phyloP scores from a whole-genome alignment of 73 alveolate genomes.

The Paramecium caudatum region DNA sequence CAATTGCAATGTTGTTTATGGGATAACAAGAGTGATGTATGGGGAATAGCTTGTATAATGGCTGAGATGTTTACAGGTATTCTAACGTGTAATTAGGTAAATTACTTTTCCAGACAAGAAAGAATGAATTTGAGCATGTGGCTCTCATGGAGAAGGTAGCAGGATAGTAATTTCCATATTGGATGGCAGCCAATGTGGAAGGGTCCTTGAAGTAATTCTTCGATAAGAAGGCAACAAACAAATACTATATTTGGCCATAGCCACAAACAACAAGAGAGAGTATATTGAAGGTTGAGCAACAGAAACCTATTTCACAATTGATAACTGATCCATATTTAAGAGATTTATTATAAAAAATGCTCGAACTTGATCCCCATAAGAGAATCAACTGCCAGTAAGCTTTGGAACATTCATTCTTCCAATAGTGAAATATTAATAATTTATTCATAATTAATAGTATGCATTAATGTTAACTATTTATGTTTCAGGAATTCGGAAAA shows the following conservation, averaged over 20 bases:
- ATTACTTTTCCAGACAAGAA: slow-evolving; percentile 92
- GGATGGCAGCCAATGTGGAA: slow-evolving; percentile 88
- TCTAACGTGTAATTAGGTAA: slow-evolving; percentile 45
- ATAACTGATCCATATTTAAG: slow-evolving; percentile 78
- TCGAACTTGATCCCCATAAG: slow-evolving; percentile 84
- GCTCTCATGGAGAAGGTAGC: slow-evolving; percentile 94
- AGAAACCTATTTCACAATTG: slow-evolving; percentile 26
- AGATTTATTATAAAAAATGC: slow-evolving; percentile 78
- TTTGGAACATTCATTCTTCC: slow-evolving; percentile 82
- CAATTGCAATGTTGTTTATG: slow-evolving; percentile 85
- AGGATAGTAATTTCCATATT: slow-evolving; percentile 88
- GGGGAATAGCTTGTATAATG: slow-evolving; percentile 97
- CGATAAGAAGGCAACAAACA: background rate
- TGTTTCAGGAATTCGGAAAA: slow-evolving; percentile 33
- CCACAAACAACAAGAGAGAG: slow-evolving; percentile 35
- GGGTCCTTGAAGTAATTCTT: background rate
- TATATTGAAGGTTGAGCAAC: slow-evolving; percentile 31
- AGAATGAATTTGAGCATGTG: slow-evolving; percentile 94
- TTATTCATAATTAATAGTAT: slow-evolving; percentile 10
- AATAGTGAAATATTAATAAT: slow-evolving; percentile 1
- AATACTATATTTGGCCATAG: slow-evolving; percentile 15
- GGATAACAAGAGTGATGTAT: slow-evolving; percentile 93
- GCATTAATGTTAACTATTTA: background rate
- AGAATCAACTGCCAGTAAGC: slow-evolving; percentile 85
- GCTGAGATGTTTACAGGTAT: slow-evolving; percentile 96